Percentiles rank a stretch among this genome's conserved stretches.
phyloP scores from a whole-genome alignment of 768 basidiomycete species.

The Tubosaeta brunneosetosa region DNA sequence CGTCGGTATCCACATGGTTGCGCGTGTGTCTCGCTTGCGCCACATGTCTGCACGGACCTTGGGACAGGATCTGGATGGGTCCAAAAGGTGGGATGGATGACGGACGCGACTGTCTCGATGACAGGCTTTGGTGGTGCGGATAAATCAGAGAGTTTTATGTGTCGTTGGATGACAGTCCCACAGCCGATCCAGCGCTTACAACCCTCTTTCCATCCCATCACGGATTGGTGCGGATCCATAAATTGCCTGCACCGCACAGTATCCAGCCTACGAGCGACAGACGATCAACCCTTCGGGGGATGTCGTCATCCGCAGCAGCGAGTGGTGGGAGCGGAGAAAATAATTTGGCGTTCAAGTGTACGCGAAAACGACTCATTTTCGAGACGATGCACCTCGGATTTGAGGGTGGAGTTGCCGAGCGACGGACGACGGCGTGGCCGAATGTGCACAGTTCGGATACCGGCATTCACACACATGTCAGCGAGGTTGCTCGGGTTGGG shows the following conservation, averaged over 20 bases:
- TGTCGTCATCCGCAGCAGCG: slow-evolving; percentile 50
- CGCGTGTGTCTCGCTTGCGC: slow-evolving; percentile 63
- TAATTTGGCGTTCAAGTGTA: slow-evolving; percentile 92
- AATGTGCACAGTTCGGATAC: slow-evolving; percentile 20
- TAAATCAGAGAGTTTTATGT: slow-evolving; percentile 4
- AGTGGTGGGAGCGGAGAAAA: slow-evolving; percentile 82
- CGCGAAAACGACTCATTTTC: slow-evolving; percentile 78
- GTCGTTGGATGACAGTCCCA: slow-evolving; percentile 5
- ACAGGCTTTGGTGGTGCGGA: slow-evolving; percentile 73
- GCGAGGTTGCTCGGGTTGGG: slow-evolving; percentile 35
- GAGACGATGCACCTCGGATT: slow-evolving; percentile 89
- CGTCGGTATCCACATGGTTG: slow-evolving; percentile 56
- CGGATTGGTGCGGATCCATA: slow-evolving; percentile 75
- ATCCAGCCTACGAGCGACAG: slow-evolving; percentile 77
- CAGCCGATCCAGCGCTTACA: slow-evolving; percentile 75
- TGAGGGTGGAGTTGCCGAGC: slow-evolving; percentile 78
- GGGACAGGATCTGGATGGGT: slow-evolving; percentile 70
- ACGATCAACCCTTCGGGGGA: slow-evolving; percentile 78
- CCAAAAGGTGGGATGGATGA: slow-evolving; percentile 72
- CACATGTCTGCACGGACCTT: slow-evolving; percentile 53
- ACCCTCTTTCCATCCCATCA: slow-evolving; percentile 79
- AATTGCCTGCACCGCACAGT: slow-evolving; percentile 69
- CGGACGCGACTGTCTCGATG: slow-evolving; percentile 71
- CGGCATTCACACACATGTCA: slow-evolving; percentile 16
- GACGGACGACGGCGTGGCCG: slow-evolving; percentile 55